A percentile compares a stretch with the other conserved stretches of the same genome.
Evolutionary conservation across 108 stramenopile species (phyloP).

Genomic region (Pseudonitzschia multistriata): DNA sequence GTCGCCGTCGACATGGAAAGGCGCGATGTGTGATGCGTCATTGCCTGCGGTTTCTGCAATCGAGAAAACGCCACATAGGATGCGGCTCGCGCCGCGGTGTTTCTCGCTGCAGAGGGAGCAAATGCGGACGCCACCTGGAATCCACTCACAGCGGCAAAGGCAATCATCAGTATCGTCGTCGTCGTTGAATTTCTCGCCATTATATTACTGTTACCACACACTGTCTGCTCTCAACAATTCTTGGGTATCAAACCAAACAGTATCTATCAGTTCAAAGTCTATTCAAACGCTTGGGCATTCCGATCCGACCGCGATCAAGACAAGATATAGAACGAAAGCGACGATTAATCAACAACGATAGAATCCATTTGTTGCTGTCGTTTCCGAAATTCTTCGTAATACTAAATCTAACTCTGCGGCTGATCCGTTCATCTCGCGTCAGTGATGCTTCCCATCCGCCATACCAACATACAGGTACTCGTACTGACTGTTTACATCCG

Average conservation of each 20-base stretch:
- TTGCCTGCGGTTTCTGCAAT: no score
- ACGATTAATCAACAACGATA: no score
- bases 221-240: no score
- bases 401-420: no score
- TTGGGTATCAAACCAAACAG: background rate
- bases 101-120: background rate
- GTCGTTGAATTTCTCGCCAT: background rate
- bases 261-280: no score
- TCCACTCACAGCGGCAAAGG: slow-evolving; percentile 1
- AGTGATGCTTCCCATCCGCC: background rate
- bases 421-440: slow-evolving; percentile 2
- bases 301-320: no score
- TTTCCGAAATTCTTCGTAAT: no score
- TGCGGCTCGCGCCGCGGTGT: background rate
- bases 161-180: slow-evolving; percentile 1
- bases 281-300: no score
- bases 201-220: no score
- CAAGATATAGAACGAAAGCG: no score
- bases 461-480: background rate
- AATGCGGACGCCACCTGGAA: slow-evolving; percentile 5
- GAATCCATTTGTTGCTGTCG: no score
- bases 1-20: slow-evolving; percentile 1
- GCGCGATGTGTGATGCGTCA: background rate
- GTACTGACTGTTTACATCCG: no score
- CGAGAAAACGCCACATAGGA: background rate